These are phyloP conservation scores for Plenodomus lindquistii DNA, from an alignment of 2,329 filamentous ascomycete genomes.

Conservation along the genomic window DNA sequence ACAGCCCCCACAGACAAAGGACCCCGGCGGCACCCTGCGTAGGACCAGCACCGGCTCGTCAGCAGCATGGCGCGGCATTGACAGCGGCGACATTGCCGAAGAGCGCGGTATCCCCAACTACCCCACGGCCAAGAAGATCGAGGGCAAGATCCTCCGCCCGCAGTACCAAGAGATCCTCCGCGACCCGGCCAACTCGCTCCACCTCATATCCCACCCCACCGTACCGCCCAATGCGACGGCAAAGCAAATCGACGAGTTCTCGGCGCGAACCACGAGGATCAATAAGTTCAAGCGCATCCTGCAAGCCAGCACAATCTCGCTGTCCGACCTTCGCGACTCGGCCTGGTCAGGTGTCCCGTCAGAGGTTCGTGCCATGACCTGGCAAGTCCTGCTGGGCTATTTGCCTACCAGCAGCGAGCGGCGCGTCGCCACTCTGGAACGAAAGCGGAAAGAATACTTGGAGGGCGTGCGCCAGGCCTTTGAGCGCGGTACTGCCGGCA, in stretches of 20 bases:
- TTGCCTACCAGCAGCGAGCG: conserved; percentile 95
- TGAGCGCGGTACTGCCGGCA: conserved; percentile 55
- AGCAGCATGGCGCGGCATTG: conserved; percentile 61
- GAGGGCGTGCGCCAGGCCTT: conserved; percentile 80
- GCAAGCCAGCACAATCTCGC: conserved; percentile 85
- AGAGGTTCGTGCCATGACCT: conserved; percentile 98
- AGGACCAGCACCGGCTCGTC: conserved; percentile 24
- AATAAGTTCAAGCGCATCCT: conserved; percentile 98
- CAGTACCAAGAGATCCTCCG: conserved; percentile 94
- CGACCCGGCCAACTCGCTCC: conserved; percentile 88
- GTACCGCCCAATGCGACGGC: conserved; percentile 72
- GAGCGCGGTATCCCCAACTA: conserved; percentile 83
- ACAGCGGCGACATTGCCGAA: conserved; percentile 93
- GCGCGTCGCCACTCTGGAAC: conserved; percentile 83
- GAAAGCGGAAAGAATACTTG: conserved; percentile 94
- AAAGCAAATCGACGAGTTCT: conserved; percentile 85
- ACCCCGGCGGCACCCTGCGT: conserved; percentile 43
- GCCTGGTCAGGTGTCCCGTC: conserved; percentile 95
- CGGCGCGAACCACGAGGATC: conserved; percentile 86
- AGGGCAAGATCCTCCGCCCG: conserved; percentile 92
- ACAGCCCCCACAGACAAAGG: conserved; percentile 49
- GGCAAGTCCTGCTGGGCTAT: conserved; percentile 94
- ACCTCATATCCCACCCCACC: conserved; percentile 87
- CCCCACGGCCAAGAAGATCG: conserved; percentile 83
- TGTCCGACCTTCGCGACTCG: conserved; percentile 79